These are phyloP conservation scores for Globisporangium camurandrum DNA, from an alignment of 352 stramenopile species.

Conservation along the genomic window DNA sequence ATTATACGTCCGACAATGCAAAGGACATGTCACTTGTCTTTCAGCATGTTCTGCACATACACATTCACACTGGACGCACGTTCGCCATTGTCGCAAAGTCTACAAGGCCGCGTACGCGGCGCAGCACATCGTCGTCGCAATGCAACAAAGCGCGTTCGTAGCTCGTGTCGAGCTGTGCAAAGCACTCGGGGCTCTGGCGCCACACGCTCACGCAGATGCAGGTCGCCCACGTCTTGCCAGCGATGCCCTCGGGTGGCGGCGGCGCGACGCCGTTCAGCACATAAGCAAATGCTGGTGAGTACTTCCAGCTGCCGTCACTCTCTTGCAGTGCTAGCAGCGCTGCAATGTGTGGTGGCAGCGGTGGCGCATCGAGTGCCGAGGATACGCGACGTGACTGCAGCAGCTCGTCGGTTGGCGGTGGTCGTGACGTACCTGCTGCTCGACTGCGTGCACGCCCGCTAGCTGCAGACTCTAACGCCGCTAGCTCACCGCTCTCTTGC, in stretches of 20 bases:
- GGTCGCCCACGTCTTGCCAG: conserved; percentile 50
- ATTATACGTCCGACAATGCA: neutral
- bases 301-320: conserved; percentile 59
- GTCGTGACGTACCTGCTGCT: neutral
- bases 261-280: conserved; percentile 37
- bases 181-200: conserved; percentile 53
- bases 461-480: conserved; percentile 12
- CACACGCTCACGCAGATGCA: conserved; percentile 45
- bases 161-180: conserved; percentile 38
- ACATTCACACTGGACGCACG: conserved; percentile 20
- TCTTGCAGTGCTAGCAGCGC: conserved; percentile 41
- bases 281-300: conserved; percentile 43
- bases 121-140: conserved; percentile 48
- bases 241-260: conserved; percentile 35
- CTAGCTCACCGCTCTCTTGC: conserved; percentile 27
- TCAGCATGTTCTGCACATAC: too few relatives aligned
- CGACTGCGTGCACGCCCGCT: neutral
- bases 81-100: conserved; percentile 31
- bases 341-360: conserved; percentile 30
- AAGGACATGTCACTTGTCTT: neutral
- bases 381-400: neutral
- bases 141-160: conserved; percentile 60
- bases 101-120: conserved; percentile 26
- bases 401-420: neutral
- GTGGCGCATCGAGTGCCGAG: conserved; percentile 14